Conservation (phyloP, 2,329 filamentous ascomycete species). For the Paramyrothecium roridum region DNA sequence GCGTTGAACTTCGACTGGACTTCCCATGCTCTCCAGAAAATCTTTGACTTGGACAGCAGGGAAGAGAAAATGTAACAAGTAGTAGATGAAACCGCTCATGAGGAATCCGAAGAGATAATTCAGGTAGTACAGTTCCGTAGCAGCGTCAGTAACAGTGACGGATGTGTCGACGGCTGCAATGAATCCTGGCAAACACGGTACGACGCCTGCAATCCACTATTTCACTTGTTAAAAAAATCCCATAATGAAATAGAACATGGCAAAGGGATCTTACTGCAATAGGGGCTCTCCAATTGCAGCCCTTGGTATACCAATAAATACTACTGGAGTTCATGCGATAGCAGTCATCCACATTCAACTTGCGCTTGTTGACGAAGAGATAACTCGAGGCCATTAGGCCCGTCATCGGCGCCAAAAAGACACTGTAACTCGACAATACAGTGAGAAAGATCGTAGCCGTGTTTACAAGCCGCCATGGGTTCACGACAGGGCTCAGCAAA, state of each 20-base stretch:
- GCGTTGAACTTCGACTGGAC: not conserved
- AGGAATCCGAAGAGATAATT: slow-evolving; percentile 36
- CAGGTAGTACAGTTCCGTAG: slow-evolving; percentile 33
- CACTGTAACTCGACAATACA: slow-evolving; percentile 31
- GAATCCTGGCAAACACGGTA: slow-evolving; percentile 39
- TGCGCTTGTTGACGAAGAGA: slow-evolving; percentile 25
- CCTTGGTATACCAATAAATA: slow-evolving; percentile 37
- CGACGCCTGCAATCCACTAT: slow-evolving; percentile 36
- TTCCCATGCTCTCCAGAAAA: slow-evolving; percentile 17
- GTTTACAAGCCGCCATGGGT: slow-evolving; percentile 35
- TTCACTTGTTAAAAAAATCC: not conserved
- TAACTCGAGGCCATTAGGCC: slow-evolving; percentile 36
- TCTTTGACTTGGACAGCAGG: slow-evolving; percentile 21
- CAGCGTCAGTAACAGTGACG: slow-evolving; percentile 29
- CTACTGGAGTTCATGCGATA: slow-evolving; percentile 24
- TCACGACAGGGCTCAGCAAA: slow-evolving; percentile 29
- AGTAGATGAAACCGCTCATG: slow-evolving; percentile 26
- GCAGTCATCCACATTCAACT: slow-evolving; percentile 32
- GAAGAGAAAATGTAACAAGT: slow-evolving; percentile 24
- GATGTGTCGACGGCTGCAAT: slow-evolving; percentile 32
- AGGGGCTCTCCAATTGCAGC: slow-evolving; percentile 36
- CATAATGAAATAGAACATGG: not conserved
- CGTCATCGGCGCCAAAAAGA: slow-evolving; percentile 35
- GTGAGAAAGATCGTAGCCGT: slow-evolving; percentile 31
- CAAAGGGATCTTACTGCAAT: slow-evolving; percentile 28